Evolutionary conservation across 352 stramenopile genomes (phyloP).

Genomic region (Phytophthora macrochlamydospora): DNA sequence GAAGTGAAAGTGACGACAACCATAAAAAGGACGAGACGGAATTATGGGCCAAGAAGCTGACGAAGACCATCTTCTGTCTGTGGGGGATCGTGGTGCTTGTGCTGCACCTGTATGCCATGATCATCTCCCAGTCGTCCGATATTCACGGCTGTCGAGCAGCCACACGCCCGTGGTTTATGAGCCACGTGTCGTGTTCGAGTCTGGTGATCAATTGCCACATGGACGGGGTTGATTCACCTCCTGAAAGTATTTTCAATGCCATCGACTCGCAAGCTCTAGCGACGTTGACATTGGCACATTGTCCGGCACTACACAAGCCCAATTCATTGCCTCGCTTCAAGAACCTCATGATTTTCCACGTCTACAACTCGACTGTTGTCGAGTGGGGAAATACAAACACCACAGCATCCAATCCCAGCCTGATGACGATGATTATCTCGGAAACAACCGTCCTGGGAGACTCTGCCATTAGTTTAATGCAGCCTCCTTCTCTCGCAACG

Average conservation of each 20-base stretch:
- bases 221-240: not conserved
- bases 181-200: slow-evolving; percentile 3
- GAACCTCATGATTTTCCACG: slow-evolving; percentile 10
- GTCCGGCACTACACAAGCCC: slow-evolving; percentile 6
- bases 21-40: no score
- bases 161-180: slow-evolving; percentile 2
- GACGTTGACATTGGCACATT: slow-evolving; percentile 8
- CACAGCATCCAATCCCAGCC: not conserved
- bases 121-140: not conserved
- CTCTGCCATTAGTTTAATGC: not conserved
- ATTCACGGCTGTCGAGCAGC: not conserved
- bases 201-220: slow-evolving; percentile 9
- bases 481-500: slow-evolving; percentile 1
- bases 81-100: not conserved
- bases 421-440: not conserved
- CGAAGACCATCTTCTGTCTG: not conserved
- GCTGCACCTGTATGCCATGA: not conserved
- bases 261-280: slow-evolving; percentile 1
- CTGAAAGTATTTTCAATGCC: not conserved
- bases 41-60: no score
- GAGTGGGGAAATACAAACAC: slow-evolving; percentile 2
- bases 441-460: not conserved
- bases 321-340: slow-evolving; percentile 1
- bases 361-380: slow-evolving; percentile 22
- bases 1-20: no score